phyloP scores from a whole-genome alignment of 2,329 filamentous ascomycete species.

The Leptographium flavum region DNA sequence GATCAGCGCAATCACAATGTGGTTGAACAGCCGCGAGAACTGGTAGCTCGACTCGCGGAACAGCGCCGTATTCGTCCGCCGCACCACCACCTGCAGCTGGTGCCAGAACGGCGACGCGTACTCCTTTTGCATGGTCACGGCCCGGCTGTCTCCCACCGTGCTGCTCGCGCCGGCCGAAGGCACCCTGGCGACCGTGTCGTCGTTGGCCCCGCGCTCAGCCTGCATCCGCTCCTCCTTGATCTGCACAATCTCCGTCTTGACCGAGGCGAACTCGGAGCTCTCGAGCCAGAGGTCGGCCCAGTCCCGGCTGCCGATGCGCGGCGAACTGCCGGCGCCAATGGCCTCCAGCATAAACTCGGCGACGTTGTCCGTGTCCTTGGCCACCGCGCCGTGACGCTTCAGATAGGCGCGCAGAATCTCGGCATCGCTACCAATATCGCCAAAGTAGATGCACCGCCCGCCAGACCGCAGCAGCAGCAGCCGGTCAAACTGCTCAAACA shows the following conservation, averaged over 20 bases:
- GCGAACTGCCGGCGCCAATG: conserved; percentile 59
- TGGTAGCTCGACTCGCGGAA: conserved; percentile 84
- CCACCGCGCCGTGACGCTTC: conserved; percentile 43
- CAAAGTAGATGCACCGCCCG: conserved; percentile 74
- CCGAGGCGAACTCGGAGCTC: conserved; percentile 52
- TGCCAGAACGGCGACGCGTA: conserved; percentile 69
- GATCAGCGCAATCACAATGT: conserved; percentile 62
- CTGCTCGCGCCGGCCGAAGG: conserved; percentile 20
- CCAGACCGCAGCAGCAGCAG: conserved; percentile 66
- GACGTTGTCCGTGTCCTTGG: conserved; percentile 40
- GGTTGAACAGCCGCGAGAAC: conserved; percentile 76
- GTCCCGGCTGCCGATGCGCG: conserved; percentile 59
- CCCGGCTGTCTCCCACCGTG: conserved; percentile 22
- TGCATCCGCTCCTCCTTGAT: conserved; percentile 47
- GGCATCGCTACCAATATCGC: conserved; percentile 67
- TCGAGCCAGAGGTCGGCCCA: conserved; percentile 72
- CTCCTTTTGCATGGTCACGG: conserved; percentile 39
- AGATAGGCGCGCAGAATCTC: conserved; percentile 52
- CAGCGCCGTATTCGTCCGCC: conserved; percentile 61
- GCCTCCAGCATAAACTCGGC: conserved; percentile 79
- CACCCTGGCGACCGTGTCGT: not conserved
- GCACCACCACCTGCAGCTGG: conserved; percentile 63
- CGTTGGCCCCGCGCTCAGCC: conserved; percentile 11
- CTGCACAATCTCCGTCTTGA: conserved; percentile 50
- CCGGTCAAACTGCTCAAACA: conserved; percentile 82